Evolutionary conservation across 2,329 filamentous ascomycete genomes (phyloP).

Genomic region (Leptographium wingfieldii): DNA sequence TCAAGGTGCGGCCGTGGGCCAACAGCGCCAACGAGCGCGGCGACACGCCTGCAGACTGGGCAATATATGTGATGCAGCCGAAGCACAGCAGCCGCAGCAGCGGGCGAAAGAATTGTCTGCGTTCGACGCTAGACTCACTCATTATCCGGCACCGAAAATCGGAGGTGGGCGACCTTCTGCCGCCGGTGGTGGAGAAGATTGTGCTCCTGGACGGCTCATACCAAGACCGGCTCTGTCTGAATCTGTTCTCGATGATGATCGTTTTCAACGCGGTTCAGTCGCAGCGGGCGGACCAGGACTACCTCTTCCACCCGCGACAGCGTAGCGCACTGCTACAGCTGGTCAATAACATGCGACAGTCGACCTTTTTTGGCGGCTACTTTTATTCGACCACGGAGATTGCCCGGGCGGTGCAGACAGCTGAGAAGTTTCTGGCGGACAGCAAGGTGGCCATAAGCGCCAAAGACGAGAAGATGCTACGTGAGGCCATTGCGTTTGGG

Average conservation of each 20-base stretch:
- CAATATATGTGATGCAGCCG: slow-evolving; percentile 54
- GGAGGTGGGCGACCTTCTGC: slow-evolving; percentile 58
- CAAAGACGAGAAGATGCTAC: slow-evolving; percentile 49
- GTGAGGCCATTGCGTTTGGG: slow-evolving; percentile 53
- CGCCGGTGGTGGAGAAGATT: slow-evolving; percentile 57
- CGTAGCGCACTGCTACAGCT: slow-evolving; percentile 52
- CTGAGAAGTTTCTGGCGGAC: slow-evolving; percentile 53
- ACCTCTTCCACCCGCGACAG: slow-evolving; percentile 74
- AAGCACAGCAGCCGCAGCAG: slow-evolving; percentile 36
- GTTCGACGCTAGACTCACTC: slow-evolving; percentile 59
- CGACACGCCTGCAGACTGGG: slow-evolving; percentile 54
- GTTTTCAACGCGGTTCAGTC: slow-evolving; percentile 82
- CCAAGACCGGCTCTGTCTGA: slow-evolving; percentile 72
- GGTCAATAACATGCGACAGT: slow-evolving; percentile 67
- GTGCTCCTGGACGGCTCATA: slow-evolving; percentile 69
- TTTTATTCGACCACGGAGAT: slow-evolving; percentile 59
- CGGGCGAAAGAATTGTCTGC: slow-evolving; percentile 50
- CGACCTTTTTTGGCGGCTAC: slow-evolving; percentile 73
- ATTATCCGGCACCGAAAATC: slow-evolving; percentile 69
- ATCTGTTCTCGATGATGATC: slow-evolving; percentile 74
- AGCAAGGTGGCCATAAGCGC: slow-evolving; percentile 43
- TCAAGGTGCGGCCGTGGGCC: slow-evolving; percentile 69
- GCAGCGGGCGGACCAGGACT: slow-evolving; percentile 70
- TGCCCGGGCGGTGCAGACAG: slow-evolving; percentile 48
- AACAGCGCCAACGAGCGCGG: slow-evolving; percentile 39